Percentiles rank a stretch among this genome's conserved stretches.
phyloP scores from a whole-genome alignment of 805 yeast species.

The Lipomyces yamanashiensis region DNA sequence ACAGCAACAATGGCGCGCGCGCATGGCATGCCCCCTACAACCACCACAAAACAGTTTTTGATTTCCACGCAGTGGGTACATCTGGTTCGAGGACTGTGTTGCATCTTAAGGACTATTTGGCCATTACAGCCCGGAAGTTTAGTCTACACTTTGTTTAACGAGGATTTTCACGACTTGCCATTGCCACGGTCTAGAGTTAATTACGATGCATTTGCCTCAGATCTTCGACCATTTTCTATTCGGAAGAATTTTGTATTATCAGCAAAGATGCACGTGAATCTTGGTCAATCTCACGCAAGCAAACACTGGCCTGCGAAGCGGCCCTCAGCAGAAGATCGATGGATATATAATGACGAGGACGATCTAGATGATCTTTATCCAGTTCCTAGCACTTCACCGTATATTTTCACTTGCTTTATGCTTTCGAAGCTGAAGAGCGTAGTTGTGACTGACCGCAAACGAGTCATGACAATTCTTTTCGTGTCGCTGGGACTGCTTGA shows the following conservation, averaged over 20 bases:
- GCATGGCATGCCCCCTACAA: slow-evolving; percentile 70
- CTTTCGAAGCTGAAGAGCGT: slow-evolving; percentile 39
- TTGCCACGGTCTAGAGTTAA: slow-evolving; percentile 42
- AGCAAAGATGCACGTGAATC: slow-evolving; percentile 1
- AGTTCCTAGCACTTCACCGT: slow-evolving; percentile 79
- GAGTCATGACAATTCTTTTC: slow-evolving; percentile 70
- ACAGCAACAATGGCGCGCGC: slow-evolving; percentile 1
- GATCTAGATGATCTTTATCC: slow-evolving; percentile 87
- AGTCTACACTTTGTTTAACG: slow-evolving; percentile 74
- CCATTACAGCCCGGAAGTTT: slow-evolving; percentile 74
- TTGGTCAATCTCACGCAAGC: neutral
- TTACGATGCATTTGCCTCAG: slow-evolving; percentile 6
- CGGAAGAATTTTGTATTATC: slow-evolving; percentile 5
- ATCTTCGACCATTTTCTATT: slow-evolving; percentile 26
- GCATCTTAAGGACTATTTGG: slow-evolving; percentile 95
- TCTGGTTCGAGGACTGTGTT: slow-evolving; percentile 96
- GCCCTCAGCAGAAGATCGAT: neutral
- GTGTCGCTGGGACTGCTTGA: slow-evolving; percentile 93
- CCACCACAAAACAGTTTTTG: slow-evolving; percentile 57
- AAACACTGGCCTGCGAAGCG: neutral
- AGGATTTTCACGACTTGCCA: slow-evolving; percentile 78
- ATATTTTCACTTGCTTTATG: slow-evolving; percentile 48
- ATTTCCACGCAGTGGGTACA: slow-evolving; percentile 97
- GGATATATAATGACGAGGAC: slow-evolving; percentile 66
- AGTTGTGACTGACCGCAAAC: slow-evolving; percentile 85